A percentile compares a stretch with the other conserved stretches of the same genome.
phyloP scores from a whole-genome alignment of 495 filamentous ascomycete genomes.

The Hypoxylon cercidicola region DNA sequence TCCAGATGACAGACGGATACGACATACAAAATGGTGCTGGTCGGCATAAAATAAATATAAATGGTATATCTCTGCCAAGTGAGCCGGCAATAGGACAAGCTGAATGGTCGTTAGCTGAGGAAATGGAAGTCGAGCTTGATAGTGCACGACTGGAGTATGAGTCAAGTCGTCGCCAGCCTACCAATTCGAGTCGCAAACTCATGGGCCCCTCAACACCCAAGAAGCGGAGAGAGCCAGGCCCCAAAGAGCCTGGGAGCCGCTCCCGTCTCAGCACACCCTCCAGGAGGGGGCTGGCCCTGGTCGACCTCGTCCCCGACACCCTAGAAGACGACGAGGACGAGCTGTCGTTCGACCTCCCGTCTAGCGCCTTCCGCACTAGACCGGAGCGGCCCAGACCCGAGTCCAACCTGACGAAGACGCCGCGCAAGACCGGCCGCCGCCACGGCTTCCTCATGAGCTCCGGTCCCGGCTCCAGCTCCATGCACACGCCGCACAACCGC shows the following conservation, averaged over 20 bases:
- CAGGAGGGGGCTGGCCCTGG: conserved; percentile 32
- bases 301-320: conserved; percentile 38
- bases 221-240: conserved; percentile 16
- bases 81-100: neutral
- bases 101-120: neutral
- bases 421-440: conserved; percentile 24
- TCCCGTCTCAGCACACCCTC: conserved; percentile 20
- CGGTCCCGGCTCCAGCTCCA: conserved; percentile 5
- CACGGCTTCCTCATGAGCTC: conserved; percentile 13
- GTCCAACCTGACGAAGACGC: neutral
- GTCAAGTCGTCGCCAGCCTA: neutral
- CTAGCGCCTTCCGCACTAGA: conserved; percentile 1
- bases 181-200: neutral
- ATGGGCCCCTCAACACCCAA: conserved; percentile 38
- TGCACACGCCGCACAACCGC: conserved; percentile 11
- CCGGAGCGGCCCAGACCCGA: conserved; percentile 13
- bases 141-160: neutral
- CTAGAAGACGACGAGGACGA: conserved; percentile 43
- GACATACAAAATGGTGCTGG: too few relatives aligned
- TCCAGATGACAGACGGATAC: too few relatives aligned
- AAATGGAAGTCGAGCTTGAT: conserved; percentile 13
- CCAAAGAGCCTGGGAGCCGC: conserved; percentile 5
- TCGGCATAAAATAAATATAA: too few relatives aligned
- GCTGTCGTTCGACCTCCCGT: conserved; percentile 23
- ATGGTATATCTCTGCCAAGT: too few relatives aligned